Base-by-base conservation (phyloP, 176 grass and related monocot genomes). In the Avena sativa region DNA sequence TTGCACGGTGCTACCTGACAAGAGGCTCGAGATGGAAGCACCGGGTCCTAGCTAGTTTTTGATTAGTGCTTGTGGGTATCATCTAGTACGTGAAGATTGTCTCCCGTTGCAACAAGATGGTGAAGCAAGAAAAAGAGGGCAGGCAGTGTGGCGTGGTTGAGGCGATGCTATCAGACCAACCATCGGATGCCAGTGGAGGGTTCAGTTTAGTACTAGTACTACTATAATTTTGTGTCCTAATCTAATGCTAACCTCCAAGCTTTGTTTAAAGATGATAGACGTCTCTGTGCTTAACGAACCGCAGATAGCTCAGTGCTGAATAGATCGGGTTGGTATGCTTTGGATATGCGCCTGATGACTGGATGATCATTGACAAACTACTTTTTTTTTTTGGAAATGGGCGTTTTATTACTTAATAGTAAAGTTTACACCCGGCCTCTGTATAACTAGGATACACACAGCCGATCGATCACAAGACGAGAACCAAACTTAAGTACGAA, bases 81-180 rank as follows among this genome's bases (percentile, higher is more conserved):
- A 16, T 28, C 26, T 36, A 32, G 40, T 43, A 58, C 56, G 17
- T n/a, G 56, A 9, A 58, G 17, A 58, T 52, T 52, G 12, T 52
- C 13, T 14, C 50, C 50, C 50, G 50, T 52, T 14, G 50, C 13
- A 52, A 55, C 52, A 55, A 16, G 52, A 60, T 11, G 59, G 59
- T 62, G 25, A 62, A 25, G 59, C 59, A 61, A 61, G 21, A 62
- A 25, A 62, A 62, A 1, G 60, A 62, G 60, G 3, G 60, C 60
- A 62, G 9, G 60, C 60, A 62, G 60, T 62, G 21, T n/a, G 60
- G 60, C 12, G 60, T 12, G n/a, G 89, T 87, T 91, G 85, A 49
- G 76, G 30, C 23, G 89, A 38, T n/a, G 49, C 89, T 80, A 30
- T 86, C 88, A 36, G 25, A 61, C 87, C 63, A 83, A 61, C 63